Evolutionary conservation across 345 rosid species (phyloP).

Genomic region (Hibiscus trionum): DNA sequence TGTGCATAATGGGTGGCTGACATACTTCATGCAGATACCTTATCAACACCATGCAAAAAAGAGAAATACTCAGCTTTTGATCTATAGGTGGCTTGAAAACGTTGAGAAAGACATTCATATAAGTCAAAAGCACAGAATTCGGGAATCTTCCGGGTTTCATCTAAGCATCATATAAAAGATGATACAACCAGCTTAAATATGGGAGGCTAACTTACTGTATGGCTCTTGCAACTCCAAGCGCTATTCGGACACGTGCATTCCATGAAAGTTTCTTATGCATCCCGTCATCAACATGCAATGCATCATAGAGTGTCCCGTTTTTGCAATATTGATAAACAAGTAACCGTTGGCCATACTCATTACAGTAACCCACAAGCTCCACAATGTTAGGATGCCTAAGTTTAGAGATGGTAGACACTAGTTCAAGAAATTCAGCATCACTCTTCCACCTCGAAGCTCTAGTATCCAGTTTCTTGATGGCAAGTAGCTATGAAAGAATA

Average conservation of each 20-base stretch:
- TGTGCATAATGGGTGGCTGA: conserved; percentile 67
- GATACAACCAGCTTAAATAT: background rate
- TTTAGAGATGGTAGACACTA: conserved; percentile 50
- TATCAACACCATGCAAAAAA: conserved; percentile 11
- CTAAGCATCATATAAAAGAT: background rate
- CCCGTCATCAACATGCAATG: conserved; percentile 59
- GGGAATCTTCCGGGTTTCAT: background rate
- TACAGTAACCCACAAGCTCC: conserved; percentile 78
- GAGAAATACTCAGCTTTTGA: conserved; percentile 5
- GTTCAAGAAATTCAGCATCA: conserved; percentile 51
- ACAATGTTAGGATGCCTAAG: conserved; percentile 59
- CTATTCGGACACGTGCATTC: conserved; percentile 60
- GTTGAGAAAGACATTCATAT: background rate
- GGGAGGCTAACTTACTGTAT: conserved; percentile 52
- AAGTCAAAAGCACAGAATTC: background rate
- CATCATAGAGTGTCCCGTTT: conserved; percentile 70
- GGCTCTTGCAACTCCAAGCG: conserved; percentile 85
- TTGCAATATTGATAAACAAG: conserved; percentile 63
- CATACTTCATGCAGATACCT: conserved; percentile 90
- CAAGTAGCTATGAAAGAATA: conserved; percentile 47
- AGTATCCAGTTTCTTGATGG: conserved; percentile 71
- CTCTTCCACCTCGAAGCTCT: conserved; percentile 36
- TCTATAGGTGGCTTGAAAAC: background rate
- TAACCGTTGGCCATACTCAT: conserved; percentile 64
- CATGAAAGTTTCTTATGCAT: conserved; percentile 60